Evolutionary conservation across 2,329 filamentous ascomycete genomes (phyloP).

Genomic region (Aspergillus arachidicola): DNA sequence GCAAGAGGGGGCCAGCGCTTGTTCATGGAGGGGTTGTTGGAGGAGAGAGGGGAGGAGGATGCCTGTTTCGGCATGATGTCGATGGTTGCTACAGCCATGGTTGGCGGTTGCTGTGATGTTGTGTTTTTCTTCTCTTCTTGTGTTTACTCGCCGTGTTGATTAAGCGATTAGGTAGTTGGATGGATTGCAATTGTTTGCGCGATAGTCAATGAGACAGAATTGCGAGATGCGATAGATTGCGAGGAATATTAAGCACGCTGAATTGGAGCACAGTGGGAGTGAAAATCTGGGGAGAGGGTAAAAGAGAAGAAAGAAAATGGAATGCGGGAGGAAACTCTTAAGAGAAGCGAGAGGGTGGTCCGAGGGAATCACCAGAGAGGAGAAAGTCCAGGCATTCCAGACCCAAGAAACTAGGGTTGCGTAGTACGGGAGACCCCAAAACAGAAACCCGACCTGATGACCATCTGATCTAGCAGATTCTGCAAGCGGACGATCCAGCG

Average conservation of each 20-base stretch:
- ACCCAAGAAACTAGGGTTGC: conserved; percentile 2
- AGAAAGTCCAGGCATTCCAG: neutral
- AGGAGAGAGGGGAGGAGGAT: conserved; percentile 24
- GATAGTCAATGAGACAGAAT: neutral
- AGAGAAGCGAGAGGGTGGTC: conserved; percentile 1
- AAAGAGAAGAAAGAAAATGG: neutral
- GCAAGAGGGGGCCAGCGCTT: conserved; percentile 41
- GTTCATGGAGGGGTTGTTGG: conserved; percentile 30
- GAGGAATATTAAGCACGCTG: neutral
- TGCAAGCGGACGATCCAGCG: conserved; percentile 22
- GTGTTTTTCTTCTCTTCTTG: neutral
- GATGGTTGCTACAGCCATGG: conserved; percentile 29
- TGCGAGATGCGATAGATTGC: neutral
- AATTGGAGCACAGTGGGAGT: neutral
- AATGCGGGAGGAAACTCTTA: conserved; percentile 3
- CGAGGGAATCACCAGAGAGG: neutral
- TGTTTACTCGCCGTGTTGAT: neutral
- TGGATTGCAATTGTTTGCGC: neutral
- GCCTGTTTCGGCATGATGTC: conserved; percentile 19
- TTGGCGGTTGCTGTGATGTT: neutral
- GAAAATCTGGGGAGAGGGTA: conserved; percentile 9
- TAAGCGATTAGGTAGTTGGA: neutral
- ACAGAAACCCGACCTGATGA: conserved; percentile 23
- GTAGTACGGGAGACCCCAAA: conserved; percentile 21
- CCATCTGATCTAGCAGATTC: conserved; percentile 27